Conservation (phyloP, 202 grass and related monocot species). For the Bolboschoenoplectus hybrid region DNA sequence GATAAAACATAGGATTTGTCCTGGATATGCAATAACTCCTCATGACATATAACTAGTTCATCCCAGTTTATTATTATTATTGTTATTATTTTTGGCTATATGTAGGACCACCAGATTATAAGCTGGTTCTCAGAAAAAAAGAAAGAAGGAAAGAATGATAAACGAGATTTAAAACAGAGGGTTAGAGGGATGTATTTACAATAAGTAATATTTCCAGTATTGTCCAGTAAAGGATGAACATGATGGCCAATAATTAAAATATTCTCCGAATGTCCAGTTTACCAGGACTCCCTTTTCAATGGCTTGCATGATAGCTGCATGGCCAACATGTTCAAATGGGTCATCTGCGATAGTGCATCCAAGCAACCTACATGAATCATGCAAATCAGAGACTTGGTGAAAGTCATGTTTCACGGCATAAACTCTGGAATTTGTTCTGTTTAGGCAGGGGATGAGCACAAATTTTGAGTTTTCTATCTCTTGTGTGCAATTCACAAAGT, state of each 20-base stretch:
- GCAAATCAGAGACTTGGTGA: not conserved
- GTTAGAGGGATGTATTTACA: not conserved
- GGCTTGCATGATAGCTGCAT: not conserved
- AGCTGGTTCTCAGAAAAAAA: not conserved
- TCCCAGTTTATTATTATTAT: no score
- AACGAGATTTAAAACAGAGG: not conserved
- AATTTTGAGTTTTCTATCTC: not conserved
- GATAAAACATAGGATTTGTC: no score
- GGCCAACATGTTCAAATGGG: not conserved
- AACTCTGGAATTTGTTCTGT: not conserved
- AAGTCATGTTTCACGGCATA: not conserved
- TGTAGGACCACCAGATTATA: no score
- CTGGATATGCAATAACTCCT: no score
- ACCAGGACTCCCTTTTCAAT: not conserved
- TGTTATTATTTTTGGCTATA: no score
- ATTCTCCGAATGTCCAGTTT: not conserved
- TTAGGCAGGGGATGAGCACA: not conserved
- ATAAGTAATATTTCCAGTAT: not conserved
- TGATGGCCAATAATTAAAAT: not conserved
- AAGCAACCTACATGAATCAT: not conserved
- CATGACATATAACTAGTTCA: no score
- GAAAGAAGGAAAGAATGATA: not conserved
- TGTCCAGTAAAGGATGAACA: not conserved
- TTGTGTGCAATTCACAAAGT: slow-evolving; percentile 1
- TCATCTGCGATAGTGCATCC: not conserved